Evolutionary conservation across 129 eudicot genomes (phyloP).

Genomic region (Dittrichia graveolens): DNA sequence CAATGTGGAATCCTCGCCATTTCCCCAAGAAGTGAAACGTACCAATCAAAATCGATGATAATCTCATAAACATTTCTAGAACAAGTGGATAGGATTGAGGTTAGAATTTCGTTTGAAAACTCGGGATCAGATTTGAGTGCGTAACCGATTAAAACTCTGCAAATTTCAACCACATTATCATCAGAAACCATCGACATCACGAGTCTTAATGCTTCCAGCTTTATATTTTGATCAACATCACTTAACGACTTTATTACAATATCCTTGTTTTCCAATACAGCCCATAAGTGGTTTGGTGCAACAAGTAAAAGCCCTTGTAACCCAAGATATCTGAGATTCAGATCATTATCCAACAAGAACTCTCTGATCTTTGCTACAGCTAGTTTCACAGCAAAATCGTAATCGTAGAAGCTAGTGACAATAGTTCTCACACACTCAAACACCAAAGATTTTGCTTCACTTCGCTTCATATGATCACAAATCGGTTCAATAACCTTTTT

Average conservation of each 20-base stretch:
- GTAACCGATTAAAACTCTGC: constrained; percentile 77
- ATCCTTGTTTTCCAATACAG: constrained; percentile 86
- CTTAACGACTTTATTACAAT: constrained; percentile 75
- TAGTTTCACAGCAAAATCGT: constrained; percentile 74
- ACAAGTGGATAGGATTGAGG: constrained; percentile 68
- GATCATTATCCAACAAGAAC: constrained; percentile 75
- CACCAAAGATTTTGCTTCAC: constrained; percentile 79
- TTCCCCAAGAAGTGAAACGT: constrained; percentile 84
- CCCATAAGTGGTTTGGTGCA: constrained; percentile 63
- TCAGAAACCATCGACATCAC: constrained; percentile 87
- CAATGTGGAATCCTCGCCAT: constrained; percentile 85
- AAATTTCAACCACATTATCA: constrained; percentile 78
- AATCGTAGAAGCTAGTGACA: constrained; percentile 64
- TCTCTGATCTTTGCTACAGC: constrained; percentile 75
- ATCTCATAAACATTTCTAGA: constrained; percentile 69
- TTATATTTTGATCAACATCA: constrained; percentile 77
- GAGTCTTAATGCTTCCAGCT: constrained; percentile 72
- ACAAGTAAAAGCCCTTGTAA: constrained; percentile 72
- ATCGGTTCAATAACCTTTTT: constrained; percentile 79
- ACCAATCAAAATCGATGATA: constrained; percentile 91
- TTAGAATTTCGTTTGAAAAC: constrained; percentile 80
- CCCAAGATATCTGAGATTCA: constrained; percentile 88
- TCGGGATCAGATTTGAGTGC: constrained; percentile 88
- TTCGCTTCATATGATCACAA: constrained; percentile 75
- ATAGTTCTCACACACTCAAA: constrained; percentile 89